phyloP scores from a whole-genome alignment of 2,329 filamentous ascomycete genomes.

The Colletotrichum melonis region DNA sequence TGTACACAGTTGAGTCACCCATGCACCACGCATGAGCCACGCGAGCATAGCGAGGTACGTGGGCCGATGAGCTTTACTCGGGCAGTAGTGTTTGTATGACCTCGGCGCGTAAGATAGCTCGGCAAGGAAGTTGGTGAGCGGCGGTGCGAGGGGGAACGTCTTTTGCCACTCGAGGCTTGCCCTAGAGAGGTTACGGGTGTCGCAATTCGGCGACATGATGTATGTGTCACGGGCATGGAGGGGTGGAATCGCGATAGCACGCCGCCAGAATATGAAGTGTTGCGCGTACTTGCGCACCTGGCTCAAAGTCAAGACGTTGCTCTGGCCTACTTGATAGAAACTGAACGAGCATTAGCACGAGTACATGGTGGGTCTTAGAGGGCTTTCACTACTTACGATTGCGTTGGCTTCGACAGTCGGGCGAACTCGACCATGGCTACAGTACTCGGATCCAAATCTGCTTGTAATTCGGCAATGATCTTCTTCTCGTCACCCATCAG shows the following conservation, averaged over 20 bases:
- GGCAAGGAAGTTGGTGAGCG: slow-evolving; percentile 87
- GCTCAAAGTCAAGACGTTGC: slow-evolving; percentile 77
- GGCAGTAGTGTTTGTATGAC: slow-evolving; percentile 85
- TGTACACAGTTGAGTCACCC: slow-evolving; percentile 93
- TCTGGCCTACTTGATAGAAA: slow-evolving; percentile 77
- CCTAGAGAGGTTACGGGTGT: slow-evolving; percentile 75
- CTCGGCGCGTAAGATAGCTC: slow-evolving; percentile 83
- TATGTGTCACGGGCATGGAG: slow-evolving; percentile 92
- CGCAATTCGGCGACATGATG: slow-evolving; percentile 90
- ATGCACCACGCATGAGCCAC: slow-evolving; percentile 91
- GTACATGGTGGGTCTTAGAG: no score
- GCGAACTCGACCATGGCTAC: slow-evolving; percentile 85
- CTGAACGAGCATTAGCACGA: slow-evolving; percentile 40
- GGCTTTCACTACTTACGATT: slow-evolving; percentile 61
- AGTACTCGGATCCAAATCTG: slow-evolving; percentile 80
- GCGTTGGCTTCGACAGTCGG: slow-evolving; percentile 76
- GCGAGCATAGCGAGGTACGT: slow-evolving; percentile 92
- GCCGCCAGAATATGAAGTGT: slow-evolving; percentile 96
- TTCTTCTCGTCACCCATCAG: slow-evolving; percentile 85
- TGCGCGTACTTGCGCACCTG: slow-evolving; percentile 90
- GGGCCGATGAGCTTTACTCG: slow-evolving; percentile 86
- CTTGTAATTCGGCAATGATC: slow-evolving; percentile 78
- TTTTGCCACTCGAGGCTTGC: slow-evolving; percentile 80
- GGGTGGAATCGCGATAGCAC: slow-evolving; percentile 90
- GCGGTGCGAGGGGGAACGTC: slow-evolving; percentile 85